A percentile compares a stretch with the other conserved stretches of the same genome.
Conservation (phyloP, 2,329 filamentous ascomycete species). For the Aureobasidium sp. region DNA sequence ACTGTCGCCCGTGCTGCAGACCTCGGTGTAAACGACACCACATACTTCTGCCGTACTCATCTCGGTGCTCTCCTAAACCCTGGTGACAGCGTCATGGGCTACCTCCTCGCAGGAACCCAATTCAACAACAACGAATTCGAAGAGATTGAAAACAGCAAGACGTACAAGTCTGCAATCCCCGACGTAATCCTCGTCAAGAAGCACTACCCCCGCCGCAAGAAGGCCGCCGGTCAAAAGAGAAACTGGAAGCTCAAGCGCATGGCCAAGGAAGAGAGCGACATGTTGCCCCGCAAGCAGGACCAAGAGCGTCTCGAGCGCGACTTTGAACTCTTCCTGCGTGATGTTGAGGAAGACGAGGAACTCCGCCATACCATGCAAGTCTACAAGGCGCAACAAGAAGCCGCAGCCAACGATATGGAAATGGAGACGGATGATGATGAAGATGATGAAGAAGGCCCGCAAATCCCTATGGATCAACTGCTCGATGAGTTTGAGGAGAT, state of each 20-base stretch:
- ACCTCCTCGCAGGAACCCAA: conserved; percentile 77
- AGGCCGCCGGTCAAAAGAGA: conserved; percentile 44
- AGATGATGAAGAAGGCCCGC: conserved; percentile 43
- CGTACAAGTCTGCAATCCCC: conserved; percentile 70
- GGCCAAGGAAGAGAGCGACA: conserved; percentile 78
- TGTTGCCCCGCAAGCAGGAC: conserved; percentile 77
- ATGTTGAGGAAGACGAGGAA: conserved; percentile 93
- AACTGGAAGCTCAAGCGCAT: conserved; percentile 96
- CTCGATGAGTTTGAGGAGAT: conserved; percentile 92
- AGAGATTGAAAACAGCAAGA: conserved; percentile 66
- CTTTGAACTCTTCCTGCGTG: conserved; percentile 93
- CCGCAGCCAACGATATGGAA: conserved; percentile 47
- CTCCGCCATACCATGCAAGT: conserved; percentile 73
- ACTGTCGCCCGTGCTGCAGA: conserved; percentile 83
- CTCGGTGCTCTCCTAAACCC: conserved; percentile 76
- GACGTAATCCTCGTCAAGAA: conserved; percentile 97
- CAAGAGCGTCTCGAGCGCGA: conserved; percentile 83
- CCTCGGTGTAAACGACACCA: conserved; percentile 74
- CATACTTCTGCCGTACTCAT: conserved; percentile 85
- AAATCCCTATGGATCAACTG: conserved; percentile 49
- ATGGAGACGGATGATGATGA: conserved; percentile 40
- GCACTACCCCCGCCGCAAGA: conserved; percentile 78
- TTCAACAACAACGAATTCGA: conserved; percentile 88
- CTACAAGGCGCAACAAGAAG: conserved; percentile 60
- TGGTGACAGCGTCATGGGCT: conserved; percentile 92